phyloP scores from a whole-genome alignment of 1,284 basidiomycete genomes.

The Mycosarcoma mackinlayi region DNA sequence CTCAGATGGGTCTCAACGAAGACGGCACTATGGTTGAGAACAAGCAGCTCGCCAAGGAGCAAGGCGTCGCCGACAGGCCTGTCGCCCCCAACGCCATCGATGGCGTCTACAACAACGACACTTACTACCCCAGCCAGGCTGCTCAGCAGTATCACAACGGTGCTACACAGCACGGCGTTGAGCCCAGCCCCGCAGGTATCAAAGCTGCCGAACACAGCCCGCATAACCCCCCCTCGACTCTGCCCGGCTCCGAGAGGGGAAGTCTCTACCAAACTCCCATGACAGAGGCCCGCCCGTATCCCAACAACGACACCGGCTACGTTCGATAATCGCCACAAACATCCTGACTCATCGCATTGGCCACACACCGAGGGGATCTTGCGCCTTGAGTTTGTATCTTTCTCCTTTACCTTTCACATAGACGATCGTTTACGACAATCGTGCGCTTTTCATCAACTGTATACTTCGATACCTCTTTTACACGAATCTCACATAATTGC shows the following conservation, averaged over 20 bases:
- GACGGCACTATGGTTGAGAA: constrained; percentile 55
- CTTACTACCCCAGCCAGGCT: constrained; percentile 41
- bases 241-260: constrained; percentile 33
- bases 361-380: no score
- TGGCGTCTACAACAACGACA: constrained; percentile 36
- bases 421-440: background rate
- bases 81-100: constrained; percentile 43
- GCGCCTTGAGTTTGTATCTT: no score
- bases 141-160: constrained; percentile 11
- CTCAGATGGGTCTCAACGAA: constrained; percentile 48
- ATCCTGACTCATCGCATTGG: no score
- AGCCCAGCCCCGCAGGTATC: constrained; percentile 16
- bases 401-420: background rate
- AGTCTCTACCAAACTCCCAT: constrained; percentile 49
- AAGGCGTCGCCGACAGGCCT: constrained; percentile 22
- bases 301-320: constrained; percentile 14
- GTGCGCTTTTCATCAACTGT: background rate
- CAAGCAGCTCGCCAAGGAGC: constrained; percentile 38
- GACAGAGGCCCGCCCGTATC: constrained; percentile 38
- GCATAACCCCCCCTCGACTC: constrained; percentile 14
- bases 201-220: constrained; percentile 10
- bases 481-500: no score
- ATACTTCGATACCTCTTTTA: constrained; percentile 12
- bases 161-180: constrained; percentile 16
- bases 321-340: no score